A percentile compares a stretch with the other conserved stretches of the same genome.
phyloP scores from a whole-genome alignment of 192 early-diverging fungal genomes.

The Coemansia sp. region DNA sequence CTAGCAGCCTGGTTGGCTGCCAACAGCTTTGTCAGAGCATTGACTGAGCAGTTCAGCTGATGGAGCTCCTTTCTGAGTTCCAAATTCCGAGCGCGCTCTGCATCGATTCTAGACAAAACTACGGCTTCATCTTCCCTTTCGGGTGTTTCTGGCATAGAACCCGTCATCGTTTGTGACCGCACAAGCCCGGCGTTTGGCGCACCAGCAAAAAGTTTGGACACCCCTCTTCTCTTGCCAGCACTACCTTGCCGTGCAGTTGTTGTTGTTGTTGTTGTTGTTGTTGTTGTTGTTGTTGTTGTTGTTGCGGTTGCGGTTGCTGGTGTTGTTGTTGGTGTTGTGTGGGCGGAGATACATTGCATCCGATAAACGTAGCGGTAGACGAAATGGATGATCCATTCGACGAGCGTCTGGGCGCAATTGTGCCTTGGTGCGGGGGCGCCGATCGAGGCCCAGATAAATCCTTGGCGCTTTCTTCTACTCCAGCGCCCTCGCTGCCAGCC shows the following conservation, averaged over 20 bases:
- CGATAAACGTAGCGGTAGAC: conserved; percentile 5
- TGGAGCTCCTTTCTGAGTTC: conserved; percentile 33
- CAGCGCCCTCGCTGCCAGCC: not conserved
- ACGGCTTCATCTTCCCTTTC: conserved; percentile 4
- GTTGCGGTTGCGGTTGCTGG: no score
- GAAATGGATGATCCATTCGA: conserved; percentile 37
- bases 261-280: conserved; percentile 14
- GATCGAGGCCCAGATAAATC: conserved; percentile 21
- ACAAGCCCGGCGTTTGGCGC: not conserved
- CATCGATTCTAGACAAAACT: conserved; percentile 23
- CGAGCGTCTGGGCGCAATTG: conserved; percentile 24
- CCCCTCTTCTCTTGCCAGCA: not conserved
- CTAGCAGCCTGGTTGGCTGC: conserved; percentile 4
- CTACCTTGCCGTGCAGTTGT: not conserved
- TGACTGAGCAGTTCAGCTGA: conserved; percentile 10
- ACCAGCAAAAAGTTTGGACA: not conserved
- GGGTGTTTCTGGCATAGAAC: not conserved
- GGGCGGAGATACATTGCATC: not conserved
- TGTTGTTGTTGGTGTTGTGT: no score
- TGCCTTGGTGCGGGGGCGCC: conserved; percentile 11
- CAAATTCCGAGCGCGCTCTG: conserved; percentile 18
- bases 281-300: no score
- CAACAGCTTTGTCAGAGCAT: conserved; percentile 17
- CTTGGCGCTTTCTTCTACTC: not conserved
- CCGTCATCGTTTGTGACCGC: not conserved